Base-by-base conservation (phyloP, 345 rosid genomes). In the Eucalyptus shirleyi region DNA sequence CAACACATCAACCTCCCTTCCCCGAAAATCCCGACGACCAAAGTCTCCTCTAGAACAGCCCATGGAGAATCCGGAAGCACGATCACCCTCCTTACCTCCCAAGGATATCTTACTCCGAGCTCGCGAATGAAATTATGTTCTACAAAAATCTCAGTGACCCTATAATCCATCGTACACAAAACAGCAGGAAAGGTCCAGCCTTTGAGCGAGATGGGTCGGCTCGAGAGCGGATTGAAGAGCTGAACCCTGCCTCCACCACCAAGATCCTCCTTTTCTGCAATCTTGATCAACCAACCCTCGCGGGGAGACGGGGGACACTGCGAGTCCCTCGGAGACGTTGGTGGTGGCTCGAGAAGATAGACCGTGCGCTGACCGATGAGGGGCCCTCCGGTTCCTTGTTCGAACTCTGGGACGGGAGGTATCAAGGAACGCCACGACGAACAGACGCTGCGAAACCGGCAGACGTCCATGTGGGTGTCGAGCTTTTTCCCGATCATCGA, bases 401-500 rank as follows among this genome's bases (percentile, higher is more conserved):
- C 26, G 45, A 37, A 37, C 28, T 37, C 15, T 19, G 82, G 13
- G 88, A 77, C 9, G 65, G 62, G 83, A 60, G 92, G 90, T 47
- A 86, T 6, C 24, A 55, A 42, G 80, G 89, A 90, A 9, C 89
- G 91, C 91, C 91, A 93, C 42, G 89, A 19, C 5, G 50, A 69
- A 89, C 92, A 93, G 85, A 91, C 91, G 40, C 91, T 86, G 34
- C 92, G 90, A 40, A 91, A 88, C 2, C 86, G 50, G 37, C 86
- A 88, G 30, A 89, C 3, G 87, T 93, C 92, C 59, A 87, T 26
- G 88, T 55, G 53, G 19, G 88, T 30, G 86, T 88, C 88, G 86
- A 92, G 89, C 50, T 30, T 80, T n/a, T 19, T 82, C 34, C 72
- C 91, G 80, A 92, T 90, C 49, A 34, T 50, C 18, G 51, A 37